phyloP scores from a whole-genome alignment of 495 filamentous ascomycete species.

The Pseudoneurospora amorphoporcata region DNA sequence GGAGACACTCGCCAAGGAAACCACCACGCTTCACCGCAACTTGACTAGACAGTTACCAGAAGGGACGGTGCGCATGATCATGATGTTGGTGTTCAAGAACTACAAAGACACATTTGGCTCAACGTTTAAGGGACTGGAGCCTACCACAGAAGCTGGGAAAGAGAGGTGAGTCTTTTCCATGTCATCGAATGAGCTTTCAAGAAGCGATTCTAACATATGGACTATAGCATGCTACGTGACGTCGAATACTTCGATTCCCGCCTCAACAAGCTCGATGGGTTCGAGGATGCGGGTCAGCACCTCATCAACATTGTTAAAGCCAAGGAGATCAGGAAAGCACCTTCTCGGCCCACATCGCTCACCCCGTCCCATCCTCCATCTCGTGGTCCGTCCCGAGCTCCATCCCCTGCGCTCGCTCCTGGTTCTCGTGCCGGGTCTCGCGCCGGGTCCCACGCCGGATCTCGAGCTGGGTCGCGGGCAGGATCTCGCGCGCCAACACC shows the following conservation, averaged over 20 bases:
- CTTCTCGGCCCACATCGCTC: background rate
- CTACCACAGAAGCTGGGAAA: conserved; percentile 57
- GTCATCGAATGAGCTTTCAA: background rate
- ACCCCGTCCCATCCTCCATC: background rate
- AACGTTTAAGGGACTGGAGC: conserved; percentile 56
- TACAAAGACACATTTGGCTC: conserved; percentile 77
- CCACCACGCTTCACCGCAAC: conserved; percentile 76
- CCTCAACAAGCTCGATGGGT: conserved; percentile 71
- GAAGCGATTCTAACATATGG: conserved; percentile 8
- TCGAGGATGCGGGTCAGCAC: conserved; percentile 57
- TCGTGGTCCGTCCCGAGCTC: background rate
- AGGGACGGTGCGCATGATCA: conserved; percentile 70
- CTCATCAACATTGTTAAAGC: conserved; percentile 56
- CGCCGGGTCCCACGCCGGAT: background rate
- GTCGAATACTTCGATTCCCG: conserved; percentile 63
- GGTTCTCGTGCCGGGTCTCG: background rate
- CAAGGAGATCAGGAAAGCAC: conserved; percentile 38
- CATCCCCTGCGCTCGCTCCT: background rate
- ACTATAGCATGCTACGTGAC: conserved; percentile 64
- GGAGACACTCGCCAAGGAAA: conserved; percentile 86
- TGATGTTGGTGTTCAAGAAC: conserved; percentile 77
- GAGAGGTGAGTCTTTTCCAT: conserved; percentile 48
- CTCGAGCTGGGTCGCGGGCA: background rate
- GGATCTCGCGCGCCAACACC: background rate
- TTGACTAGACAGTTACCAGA: conserved; percentile 77